Percentiles rank a stretch among this genome's conserved stretches.
Conservation (phyloP, 2,329 filamentous ascomycete genomes). For the Ophiostoma ulmi region DNA sequence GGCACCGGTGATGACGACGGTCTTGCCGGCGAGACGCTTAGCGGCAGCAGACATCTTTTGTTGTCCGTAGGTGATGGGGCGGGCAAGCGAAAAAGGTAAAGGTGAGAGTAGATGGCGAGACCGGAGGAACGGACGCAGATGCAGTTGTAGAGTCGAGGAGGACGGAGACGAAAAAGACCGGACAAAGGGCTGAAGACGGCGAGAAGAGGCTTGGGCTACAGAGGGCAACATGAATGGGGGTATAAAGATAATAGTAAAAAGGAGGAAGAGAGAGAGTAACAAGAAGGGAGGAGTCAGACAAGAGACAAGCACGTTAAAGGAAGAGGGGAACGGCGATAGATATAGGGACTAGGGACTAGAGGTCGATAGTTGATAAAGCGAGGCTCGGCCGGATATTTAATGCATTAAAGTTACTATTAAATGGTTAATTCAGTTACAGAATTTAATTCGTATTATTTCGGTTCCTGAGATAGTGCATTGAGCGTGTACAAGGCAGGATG, state of each 20-base stretch:
- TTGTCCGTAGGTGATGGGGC: background rate
- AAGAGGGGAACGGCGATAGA: conserved; percentile 13
- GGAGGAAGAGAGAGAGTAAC: background rate
- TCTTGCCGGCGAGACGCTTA: conserved; percentile 89
- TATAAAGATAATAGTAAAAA: background rate
- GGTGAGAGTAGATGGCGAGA: background rate
- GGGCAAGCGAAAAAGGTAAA: background rate
- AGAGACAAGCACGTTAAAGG: background rate
- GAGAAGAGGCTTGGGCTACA: conserved; percentile 15
- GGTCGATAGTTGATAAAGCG: background rate
- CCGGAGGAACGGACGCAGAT: background rate
- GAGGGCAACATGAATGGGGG: conserved; percentile 22
- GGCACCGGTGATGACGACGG: conserved; percentile 83
- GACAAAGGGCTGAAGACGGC: conserved; percentile 14
- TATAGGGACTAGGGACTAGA: conserved; percentile 9
- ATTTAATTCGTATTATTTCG: conserved; percentile 7
- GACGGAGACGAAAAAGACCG: background rate
- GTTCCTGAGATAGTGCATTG: background rate
- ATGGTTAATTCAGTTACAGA: background rate
- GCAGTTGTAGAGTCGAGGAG: background rate
- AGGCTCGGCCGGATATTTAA: background rate
- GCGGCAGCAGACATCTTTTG: conserved; percentile 37
- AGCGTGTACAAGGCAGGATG: background rate
- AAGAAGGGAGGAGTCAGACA: background rate
- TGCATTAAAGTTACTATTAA: background rate